These are phyloP conservation scores for Pichia pseudocactophila DNA, from an alignment of 805 yeast genomes.

Conservation along the genomic window DNA sequence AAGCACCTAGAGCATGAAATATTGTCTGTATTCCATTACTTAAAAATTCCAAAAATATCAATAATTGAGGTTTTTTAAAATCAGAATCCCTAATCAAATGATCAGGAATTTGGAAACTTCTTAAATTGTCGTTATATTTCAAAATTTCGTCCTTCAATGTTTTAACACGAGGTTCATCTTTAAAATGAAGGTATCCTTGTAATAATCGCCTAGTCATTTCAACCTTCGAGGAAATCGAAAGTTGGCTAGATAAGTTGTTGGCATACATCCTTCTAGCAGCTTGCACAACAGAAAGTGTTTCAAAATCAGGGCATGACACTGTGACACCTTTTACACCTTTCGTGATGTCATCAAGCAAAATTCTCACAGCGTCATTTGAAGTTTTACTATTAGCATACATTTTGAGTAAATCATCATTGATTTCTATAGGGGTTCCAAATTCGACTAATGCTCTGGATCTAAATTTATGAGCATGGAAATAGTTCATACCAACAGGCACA, in stretches of 20 bases:
- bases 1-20: constrained; percentile 50
- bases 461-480: constrained; percentile 92
- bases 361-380: constrained; percentile 64
- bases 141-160: constrained; percentile 54
- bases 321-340: constrained; percentile 77
- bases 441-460: constrained; percentile 93
- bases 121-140: constrained; percentile 54
- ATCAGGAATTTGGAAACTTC: constrained; percentile 43
- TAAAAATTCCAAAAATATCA: constrained; percentile 20
- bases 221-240: constrained; percentile 76
- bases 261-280: constrained; percentile 87
- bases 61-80: constrained; percentile 16
- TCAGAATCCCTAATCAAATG: constrained; percentile 45
- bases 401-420: constrained; percentile 50
- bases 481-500: constrained; percentile 96
- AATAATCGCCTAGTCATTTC: constrained; percentile 88
- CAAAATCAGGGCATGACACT: constrained; percentile 81
- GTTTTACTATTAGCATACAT: constrained; percentile 52
- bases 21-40: constrained; percentile 37
- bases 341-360: constrained; percentile 59
- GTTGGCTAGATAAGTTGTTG: constrained; percentile 55
- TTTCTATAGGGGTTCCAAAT: constrained; percentile 80
- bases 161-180: constrained; percentile 59
- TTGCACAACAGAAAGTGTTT: constrained; percentile 80
- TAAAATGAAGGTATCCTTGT: constrained; percentile 67